phyloP scores from a whole-genome alignment of 257 asterid genomes.

The Sherardia arvensis region DNA sequence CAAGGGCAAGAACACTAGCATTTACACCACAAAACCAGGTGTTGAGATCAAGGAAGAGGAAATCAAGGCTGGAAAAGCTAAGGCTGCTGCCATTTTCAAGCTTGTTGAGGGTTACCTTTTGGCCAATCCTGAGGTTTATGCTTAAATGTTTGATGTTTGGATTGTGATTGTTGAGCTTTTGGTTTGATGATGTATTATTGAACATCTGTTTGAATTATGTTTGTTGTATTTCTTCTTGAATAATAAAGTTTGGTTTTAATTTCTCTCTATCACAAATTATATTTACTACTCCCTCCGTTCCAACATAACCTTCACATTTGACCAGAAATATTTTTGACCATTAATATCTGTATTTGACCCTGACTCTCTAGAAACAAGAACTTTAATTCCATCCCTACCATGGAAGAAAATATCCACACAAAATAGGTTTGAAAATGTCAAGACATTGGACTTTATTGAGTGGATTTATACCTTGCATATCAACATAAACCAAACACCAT shows the following conservation, averaged over 20 bases:
- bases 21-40: conserved; percentile 31
- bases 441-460: background rate
- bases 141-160: background rate
- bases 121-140: conserved; percentile 27
- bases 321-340: too few relatives aligned
- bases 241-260: background rate
- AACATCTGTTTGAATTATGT: too few relatives aligned
- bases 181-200: background rate
- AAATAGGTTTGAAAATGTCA: too few relatives aligned
- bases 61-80: conserved; percentile 24
- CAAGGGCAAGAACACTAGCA: conserved; percentile 32
- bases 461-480: background rate
- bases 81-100: conserved; percentile 20
- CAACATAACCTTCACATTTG: too few relatives aligned
- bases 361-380: too few relatives aligned
- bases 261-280: too few relatives aligned
- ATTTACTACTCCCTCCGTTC: too few relatives aligned
- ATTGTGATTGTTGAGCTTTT: background rate
- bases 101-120: conserved; percentile 24
- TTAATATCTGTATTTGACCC: too few relatives aligned
- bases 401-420: background rate
- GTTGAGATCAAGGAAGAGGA: conserved; percentile 36
- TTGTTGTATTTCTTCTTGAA: too few relatives aligned
- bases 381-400: too few relatives aligned
- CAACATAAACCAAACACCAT: background rate